Evolutionary conservation across 2,329 filamentous ascomycete genomes (phyloP).

Genomic region (Colletotrichum chrysophilum): DNA sequence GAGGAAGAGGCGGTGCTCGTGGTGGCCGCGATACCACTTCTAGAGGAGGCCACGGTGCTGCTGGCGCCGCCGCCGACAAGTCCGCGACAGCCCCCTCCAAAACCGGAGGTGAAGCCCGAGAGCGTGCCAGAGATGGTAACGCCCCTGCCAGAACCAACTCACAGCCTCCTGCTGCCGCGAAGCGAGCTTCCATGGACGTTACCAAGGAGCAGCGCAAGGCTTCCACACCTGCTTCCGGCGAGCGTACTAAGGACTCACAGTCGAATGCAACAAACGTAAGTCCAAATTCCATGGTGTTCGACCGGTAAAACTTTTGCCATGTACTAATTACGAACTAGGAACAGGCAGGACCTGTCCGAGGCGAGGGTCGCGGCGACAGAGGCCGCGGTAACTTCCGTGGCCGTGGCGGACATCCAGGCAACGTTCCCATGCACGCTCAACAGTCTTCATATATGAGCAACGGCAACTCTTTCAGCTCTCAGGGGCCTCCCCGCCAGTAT

Average conservation of each 20-base stretch:
- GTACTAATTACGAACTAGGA: slow-evolving; percentile 26
- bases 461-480: slow-evolving; percentile 33
- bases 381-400: slow-evolving; percentile 51
- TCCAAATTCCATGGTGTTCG: background rate
- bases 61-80: slow-evolving; percentile 40
- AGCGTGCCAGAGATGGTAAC: slow-evolving; percentile 41
- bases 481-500: slow-evolving; percentile 35
- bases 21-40: slow-evolving; percentile 41
- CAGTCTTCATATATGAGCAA: slow-evolving; percentile 37
- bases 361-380: slow-evolving; percentile 44
- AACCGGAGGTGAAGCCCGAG: slow-evolving; percentile 34
- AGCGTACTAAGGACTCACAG: slow-evolving; percentile 38
- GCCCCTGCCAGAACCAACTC: slow-evolving; percentile 39
- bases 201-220: slow-evolving; percentile 54
- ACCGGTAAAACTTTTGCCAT: background rate
- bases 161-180: slow-evolving; percentile 40
- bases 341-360: slow-evolving; percentile 27
- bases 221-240: slow-evolving; percentile 27
- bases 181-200: slow-evolving; percentile 50
- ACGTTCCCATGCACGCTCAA: slow-evolving; percentile 36
- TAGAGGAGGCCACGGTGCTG: slow-evolving; percentile 30
- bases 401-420: slow-evolving; percentile 47
- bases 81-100: slow-evolving; percentile 31
- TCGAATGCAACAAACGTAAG: slow-evolving; percentile 5
- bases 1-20: slow-evolving; percentile 52